Evolutionary conservation across 2,329 filamentous ascomycete genomes (phyloP).

Genomic region (Aspergillus japonicus): DNA sequence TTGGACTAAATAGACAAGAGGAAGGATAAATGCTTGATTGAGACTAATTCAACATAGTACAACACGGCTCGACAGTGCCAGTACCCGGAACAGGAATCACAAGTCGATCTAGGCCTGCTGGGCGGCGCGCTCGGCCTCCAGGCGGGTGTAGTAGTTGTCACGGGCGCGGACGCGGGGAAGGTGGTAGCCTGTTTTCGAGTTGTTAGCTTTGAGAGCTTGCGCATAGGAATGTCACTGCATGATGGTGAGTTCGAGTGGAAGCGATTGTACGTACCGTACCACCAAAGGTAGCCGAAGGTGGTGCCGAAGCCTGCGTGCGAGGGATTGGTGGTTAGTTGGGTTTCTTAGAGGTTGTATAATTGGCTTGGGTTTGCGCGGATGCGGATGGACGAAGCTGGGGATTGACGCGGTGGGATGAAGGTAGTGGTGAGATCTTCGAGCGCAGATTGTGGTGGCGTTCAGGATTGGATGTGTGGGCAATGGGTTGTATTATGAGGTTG

Average conservation of each 20-base stretch:
- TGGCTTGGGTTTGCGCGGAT: conserved; percentile 11
- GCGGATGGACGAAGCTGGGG: too few species aligned
- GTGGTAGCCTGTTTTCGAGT: conserved; percentile 56
- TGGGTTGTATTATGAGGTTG: too few species aligned
- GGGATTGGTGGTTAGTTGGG: not conserved
- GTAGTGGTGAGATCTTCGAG: too few species aligned
- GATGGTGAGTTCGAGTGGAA: conserved; percentile 2
- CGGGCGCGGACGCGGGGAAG: conserved; percentile 63
- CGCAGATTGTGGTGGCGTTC: too few species aligned
- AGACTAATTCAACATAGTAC: not conserved
- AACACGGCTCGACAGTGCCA: not conserved
- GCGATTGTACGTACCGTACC: conserved; percentile 57
- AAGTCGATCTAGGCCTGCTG: conserved; percentile 26
- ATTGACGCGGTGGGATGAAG: too few species aligned
- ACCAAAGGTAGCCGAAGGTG: conserved; percentile 64
- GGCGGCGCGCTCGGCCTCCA: conserved; percentile 60
- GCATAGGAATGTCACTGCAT: not conserved
- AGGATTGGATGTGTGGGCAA: too few species aligned
- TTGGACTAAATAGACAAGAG: too few species aligned
- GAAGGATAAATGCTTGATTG: too few species aligned
- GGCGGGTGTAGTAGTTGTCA: conserved; percentile 62
- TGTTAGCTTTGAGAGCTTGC: not conserved
- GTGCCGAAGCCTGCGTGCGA: conserved; percentile 56
- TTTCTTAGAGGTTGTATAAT: too few species aligned
- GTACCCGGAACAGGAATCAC: conserved; percentile 5